Evolutionary conservation across 2,329 filamentous ascomycete genomes (phyloP), one percentile per base, ranked within the genome.

Genomic region (Fusarium sp.): DNA sequence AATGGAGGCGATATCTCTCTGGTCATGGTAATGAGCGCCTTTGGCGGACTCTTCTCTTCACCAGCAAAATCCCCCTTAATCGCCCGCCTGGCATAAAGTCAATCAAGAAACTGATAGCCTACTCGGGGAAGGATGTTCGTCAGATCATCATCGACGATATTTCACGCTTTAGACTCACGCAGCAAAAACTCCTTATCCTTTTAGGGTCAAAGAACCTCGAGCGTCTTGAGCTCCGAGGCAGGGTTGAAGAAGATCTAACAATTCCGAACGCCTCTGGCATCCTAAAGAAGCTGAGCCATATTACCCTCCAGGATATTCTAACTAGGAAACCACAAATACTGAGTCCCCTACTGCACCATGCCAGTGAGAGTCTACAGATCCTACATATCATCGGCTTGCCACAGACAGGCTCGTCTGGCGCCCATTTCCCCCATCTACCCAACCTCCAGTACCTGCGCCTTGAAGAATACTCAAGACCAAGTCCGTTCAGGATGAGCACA

Each of bases 21-120:
- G 72, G 73, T n/a, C 71, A 60, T 18, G 76, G 75, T 22, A 77
- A 77, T 52, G 68, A 72, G 34, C 66, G 66, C 8, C 64, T 81
- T 7, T 81, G 80, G 80, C 75, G 74, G 38, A 59, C 64, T n/a
- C 68, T 81, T 54, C 44, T 72, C 9, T 81, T 81, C 45, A 70
- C 66, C 4, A 72, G 65, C 30, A 68, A 71, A 32, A 61, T 68
- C 16, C 44, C 63, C 5, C 60, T 71, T 9, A 63, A 72, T 42
- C 68, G 69, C 32, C 72, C 75, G 22, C 77, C 77, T 14, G 70
- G 69, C 10, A 64, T 67, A 6, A 68, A 69, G 4, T 68, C 68
- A 22, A 52, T 81, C 8, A 75, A 57, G 54, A 78, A 76, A 43
- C 68, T 81, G 5, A 66, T 79, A 15, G 73, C 72, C 8, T 76